Evolutionary conservation across 768 basidiomycete species (phyloP).

Genomic region (Boletus coccyginus): DNA sequence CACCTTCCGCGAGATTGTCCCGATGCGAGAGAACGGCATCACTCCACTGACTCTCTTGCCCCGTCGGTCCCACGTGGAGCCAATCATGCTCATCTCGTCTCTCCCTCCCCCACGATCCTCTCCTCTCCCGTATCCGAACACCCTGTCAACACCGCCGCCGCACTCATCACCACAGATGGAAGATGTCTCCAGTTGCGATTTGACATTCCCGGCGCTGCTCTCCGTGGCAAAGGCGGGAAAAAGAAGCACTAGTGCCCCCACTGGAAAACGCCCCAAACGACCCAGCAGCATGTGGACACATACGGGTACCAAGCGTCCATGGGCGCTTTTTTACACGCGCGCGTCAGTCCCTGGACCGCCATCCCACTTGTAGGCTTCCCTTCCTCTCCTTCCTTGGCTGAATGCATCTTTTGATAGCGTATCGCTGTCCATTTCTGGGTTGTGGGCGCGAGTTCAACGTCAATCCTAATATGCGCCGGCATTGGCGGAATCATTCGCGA

Average conservation of each 20-base stretch:
- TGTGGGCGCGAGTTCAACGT: slow-evolving; percentile 81
- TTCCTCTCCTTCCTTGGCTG: slow-evolving; percentile 7
- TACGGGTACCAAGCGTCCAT: slow-evolving; percentile 39
- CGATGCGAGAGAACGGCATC: slow-evolving; percentile 26
- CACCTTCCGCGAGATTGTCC: slow-evolving; percentile 24
- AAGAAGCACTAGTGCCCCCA: slow-evolving; percentile 38
- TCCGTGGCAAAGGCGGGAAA: slow-evolving; percentile 32
- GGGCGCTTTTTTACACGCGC: slow-evolving; percentile 17
- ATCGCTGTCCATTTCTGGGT: slow-evolving; percentile 69
- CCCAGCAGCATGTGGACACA: slow-evolving; percentile 42
- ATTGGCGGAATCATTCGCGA: slow-evolving; percentile 63
- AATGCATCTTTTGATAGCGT: slow-evolving; percentile 44
- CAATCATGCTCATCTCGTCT: slow-evolving; percentile 28
- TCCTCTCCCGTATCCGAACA: slow-evolving; percentile 35
- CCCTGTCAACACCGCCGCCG: slow-evolving; percentile 18
- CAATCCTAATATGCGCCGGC: slow-evolving; percentile 81
- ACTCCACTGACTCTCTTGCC: slow-evolving; percentile 19
- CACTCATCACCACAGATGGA: slow-evolving; percentile 29
- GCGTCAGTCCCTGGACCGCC: slow-evolving; percentile 21
- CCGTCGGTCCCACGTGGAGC: slow-evolving; percentile 31
- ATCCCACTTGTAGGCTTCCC: slow-evolving; percentile 1
- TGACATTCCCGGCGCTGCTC: slow-evolving; percentile 23
- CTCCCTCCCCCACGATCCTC: slow-evolving; percentile 32
- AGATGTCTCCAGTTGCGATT: slow-evolving; percentile 30
- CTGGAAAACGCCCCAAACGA: slow-evolving; percentile 42